Evolutionary conservation across 495 filamentous ascomycete species (phyloP).

Genomic region (Podospora appendiculata): DNA sequence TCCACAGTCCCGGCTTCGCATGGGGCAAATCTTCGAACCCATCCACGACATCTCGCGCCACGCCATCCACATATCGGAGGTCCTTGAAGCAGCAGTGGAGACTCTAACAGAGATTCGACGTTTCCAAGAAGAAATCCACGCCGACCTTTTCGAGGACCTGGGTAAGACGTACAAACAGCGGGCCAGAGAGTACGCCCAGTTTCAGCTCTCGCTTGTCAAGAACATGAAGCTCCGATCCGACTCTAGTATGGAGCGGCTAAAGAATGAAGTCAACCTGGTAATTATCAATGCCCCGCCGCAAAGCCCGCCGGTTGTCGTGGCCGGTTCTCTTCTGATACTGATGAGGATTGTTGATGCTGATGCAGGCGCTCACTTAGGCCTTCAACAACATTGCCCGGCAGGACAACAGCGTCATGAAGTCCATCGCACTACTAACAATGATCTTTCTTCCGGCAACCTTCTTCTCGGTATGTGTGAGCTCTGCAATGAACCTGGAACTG

Average conservation of each 20-base stretch:
- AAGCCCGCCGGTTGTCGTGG: background rate
- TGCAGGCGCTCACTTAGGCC: background rate
- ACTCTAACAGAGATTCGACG: slow-evolving; percentile 9
- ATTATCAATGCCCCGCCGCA: background rate
- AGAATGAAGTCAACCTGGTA: slow-evolving; percentile 15
- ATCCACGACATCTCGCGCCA: slow-evolving; percentile 16
- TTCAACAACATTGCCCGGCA: slow-evolving; percentile 17
- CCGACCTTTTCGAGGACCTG: background rate
- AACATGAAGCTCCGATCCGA: slow-evolving; percentile 14
- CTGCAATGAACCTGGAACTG: background rate
- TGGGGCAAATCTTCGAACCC: slow-evolving; percentile 7
- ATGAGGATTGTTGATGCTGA: too few relatives aligned
- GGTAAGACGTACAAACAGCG: slow-evolving; percentile 10
- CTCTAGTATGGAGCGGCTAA: slow-evolving; percentile 10
- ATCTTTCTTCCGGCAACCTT: slow-evolving; percentile 35
- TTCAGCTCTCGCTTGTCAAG: slow-evolving; percentile 13
- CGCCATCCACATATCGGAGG: slow-evolving; percentile 13
- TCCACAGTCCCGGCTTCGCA: slow-evolving; percentile 4
- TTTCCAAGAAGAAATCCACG: slow-evolving; percentile 3
- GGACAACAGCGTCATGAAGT: slow-evolving; percentile 37
- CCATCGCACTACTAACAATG: slow-evolving; percentile 36
- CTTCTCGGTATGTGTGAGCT: slow-evolving; percentile 11
- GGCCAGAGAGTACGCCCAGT: slow-evolving; percentile 11
- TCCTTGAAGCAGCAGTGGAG: slow-evolving; percentile 10
- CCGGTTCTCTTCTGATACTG: too few relatives aligned